Evolutionary conservation across 2,329 filamentous ascomycete species (phyloP), one percentile per base, ranked within the genome.

Genomic region (Aspergillus unguis): DNA sequence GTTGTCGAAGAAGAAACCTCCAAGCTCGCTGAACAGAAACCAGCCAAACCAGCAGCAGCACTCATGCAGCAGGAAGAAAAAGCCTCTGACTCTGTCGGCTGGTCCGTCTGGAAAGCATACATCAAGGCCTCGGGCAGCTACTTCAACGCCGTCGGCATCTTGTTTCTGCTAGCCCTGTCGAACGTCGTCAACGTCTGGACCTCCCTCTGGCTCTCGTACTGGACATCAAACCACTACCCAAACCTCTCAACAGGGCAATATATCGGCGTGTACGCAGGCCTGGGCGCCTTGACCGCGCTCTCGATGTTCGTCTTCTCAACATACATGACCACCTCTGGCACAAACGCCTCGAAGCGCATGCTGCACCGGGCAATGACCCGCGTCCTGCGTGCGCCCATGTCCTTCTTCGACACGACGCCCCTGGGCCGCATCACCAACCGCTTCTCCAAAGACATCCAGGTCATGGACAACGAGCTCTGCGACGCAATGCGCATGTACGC

Each of bases 341-440:
- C 94, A 1, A 84, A 81, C 23, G 83, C 92, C 4, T 94, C 89
- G 66, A 92, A 88, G 69, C 79, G 80, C 36, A 90, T 97, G 83
- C 81, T 97, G 46, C 83, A 87, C 29, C 79, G 84, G 33, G 92
- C 94, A 5, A 88, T 97, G 63, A 84, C 80, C 6, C 81, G 88
- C 11, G 90, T 94, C 1, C 69, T 87, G 6, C 76, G 84, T 43
- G 84, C 85, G 3, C 85, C 85, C 1, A 86, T 87, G 90, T 87
- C 88, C 4, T 97, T 97, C 75, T 97, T 97, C 74, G 94, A 99
- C 64, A 97, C 94, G 0, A 97, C 94, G 0, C 94, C 94, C 0
- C 80, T 97, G 1, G 94, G 94, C 23, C 87, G 92, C 35, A 96
- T 97, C 69, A 96, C 91, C 25, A 97, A 97, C 70, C 88, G 94